Base-by-base conservation (phyloP, 768 basidiomycete species). In the Exidia glandulosa region DNA sequence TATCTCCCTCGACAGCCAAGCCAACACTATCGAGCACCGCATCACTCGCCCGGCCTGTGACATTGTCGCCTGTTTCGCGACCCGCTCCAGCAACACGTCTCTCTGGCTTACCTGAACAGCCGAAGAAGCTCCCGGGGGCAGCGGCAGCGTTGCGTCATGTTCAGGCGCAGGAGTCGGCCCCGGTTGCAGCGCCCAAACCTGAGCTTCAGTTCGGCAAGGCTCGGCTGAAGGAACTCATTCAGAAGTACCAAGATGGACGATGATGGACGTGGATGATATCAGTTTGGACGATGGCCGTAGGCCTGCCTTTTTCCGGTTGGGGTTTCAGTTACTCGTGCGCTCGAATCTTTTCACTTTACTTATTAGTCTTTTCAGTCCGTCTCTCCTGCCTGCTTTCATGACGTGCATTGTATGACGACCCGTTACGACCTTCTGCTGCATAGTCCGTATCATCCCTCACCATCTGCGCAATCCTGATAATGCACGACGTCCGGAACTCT, bases 191-290 rank as follows among this genome's bases (percentile, higher is more conserved):
- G 2, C 55, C 63, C 5, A 63, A 63, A 62, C 65, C 34, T 30
- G 85, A 87, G 41, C 69, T 86, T 60, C 85, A 81, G 10, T 89
- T 90, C 72, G 88, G 88, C 14, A 85, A 90, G 70, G 87, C 88
- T 14, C 76, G 85, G 61, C 71, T 90, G 64, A 75, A 87, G 59
- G 88, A 90, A 71, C 74, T 90, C 62, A 90, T 90, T 69, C 86
- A 84, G 80, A 87, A 88, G 66, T 91, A 90, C 68, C 88, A 91
- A 25, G 47, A 45, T 23, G 60, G 60, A 37, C 56, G 58, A 14
- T 62, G 23, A 59, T 27, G 36, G 36, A 6, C 50, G 25, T 31
- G 50, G 25, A 6, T 29, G 25, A 9, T 13, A 9, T 54, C 19
- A 27, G 12, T 7, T 13, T 31, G 50, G 50, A 54, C 50, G 25